A percentile compares a stretch with the other conserved stretches of the same genome.
phyloP scores from a whole-genome alignment of 345 rosid genomes.

The Corymbia maculata region DNA sequence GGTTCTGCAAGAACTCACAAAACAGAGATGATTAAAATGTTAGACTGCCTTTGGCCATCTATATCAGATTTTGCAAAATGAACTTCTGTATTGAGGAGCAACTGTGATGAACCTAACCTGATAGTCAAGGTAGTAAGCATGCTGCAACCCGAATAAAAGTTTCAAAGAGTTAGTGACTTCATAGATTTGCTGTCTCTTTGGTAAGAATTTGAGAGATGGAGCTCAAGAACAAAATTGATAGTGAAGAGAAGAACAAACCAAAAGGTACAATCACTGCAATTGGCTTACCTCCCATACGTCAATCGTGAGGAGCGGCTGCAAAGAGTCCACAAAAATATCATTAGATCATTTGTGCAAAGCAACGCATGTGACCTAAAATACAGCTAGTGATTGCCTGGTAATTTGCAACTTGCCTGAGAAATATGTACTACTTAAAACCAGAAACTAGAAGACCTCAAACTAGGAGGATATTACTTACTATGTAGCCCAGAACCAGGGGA shows the following conservation, averaged over 20 bases:
- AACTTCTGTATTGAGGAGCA: neutral
- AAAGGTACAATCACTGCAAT: neutral
- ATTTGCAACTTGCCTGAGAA: neutral
- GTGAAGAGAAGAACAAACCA: neutral
- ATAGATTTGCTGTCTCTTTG: neutral
- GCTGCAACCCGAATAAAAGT: constrained; percentile 19
- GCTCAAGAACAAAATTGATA: neutral
- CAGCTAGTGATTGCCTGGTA: neutral
- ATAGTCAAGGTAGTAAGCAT: constrained; percentile 88
- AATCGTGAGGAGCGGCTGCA: constrained; percentile 86
- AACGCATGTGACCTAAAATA: neutral
- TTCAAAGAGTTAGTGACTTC: neutral
- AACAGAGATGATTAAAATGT: neutral
- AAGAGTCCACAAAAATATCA: neutral
- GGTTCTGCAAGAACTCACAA: constrained; percentile 31
- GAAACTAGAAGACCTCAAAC: neutral
- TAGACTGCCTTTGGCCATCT: neutral
- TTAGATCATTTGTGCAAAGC: neutral
- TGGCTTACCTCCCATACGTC: constrained; percentile 92
- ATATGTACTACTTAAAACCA: neutral
- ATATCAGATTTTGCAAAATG: neutral
- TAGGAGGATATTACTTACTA: constrained; percentile 29
- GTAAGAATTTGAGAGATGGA: constrained; percentile 6
- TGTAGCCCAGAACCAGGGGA: constrained; percentile 87
- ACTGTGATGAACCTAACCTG: constrained; percentile 30